Conservation (phyloP, 23 red algal genomes). For the Agarophyton chilense region DNA sequence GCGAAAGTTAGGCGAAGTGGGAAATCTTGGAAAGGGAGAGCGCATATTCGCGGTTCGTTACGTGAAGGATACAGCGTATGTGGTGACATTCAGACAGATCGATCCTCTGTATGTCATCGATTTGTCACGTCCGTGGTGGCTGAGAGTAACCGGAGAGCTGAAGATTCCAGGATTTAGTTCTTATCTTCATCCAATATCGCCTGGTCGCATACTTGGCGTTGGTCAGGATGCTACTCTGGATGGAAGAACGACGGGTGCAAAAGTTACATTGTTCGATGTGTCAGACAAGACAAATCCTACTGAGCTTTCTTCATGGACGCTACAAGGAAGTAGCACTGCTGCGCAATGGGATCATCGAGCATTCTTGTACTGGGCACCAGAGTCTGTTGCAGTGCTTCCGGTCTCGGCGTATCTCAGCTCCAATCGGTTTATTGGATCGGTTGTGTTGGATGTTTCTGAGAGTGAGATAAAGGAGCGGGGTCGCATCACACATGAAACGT, state of each 20-base stretch:
- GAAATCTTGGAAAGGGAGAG: constrained; percentile 57
- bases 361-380: constrained; percentile 62
- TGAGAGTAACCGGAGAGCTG: constrained; percentile 60
- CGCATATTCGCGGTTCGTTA: constrained; percentile 70
- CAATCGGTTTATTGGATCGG: constrained; percentile 14
- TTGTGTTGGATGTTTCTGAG: constrained; percentile 46
- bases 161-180: constrained; percentile 73
- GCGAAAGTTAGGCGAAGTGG: constrained; percentile 51
- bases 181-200: constrained; percentile 48
- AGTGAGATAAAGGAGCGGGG: constrained; percentile 46
- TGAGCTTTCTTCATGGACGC: constrained; percentile 58
- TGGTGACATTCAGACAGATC: constrained; percentile 67
- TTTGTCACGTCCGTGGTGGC: constrained; percentile 32
- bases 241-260: constrained; percentile 37
- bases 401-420: constrained; percentile 12
- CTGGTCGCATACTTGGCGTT: constrained; percentile 58
- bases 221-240: constrained; percentile 53
- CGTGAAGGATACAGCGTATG: constrained; percentile 48
- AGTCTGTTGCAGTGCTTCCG: constrained; percentile 56
- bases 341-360: constrained; percentile 76
- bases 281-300: constrained; percentile 34
- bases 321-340: constrained; percentile 2
- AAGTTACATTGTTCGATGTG: constrained; percentile 71
- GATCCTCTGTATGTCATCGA: constrained; percentile 73
- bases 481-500: constrained; percentile 15